Evolutionary conservation across 768 basidiomycete genomes (phyloP), one percentile per base, ranked within the genome.

Genomic region (Cytidiella melzeri): DNA sequence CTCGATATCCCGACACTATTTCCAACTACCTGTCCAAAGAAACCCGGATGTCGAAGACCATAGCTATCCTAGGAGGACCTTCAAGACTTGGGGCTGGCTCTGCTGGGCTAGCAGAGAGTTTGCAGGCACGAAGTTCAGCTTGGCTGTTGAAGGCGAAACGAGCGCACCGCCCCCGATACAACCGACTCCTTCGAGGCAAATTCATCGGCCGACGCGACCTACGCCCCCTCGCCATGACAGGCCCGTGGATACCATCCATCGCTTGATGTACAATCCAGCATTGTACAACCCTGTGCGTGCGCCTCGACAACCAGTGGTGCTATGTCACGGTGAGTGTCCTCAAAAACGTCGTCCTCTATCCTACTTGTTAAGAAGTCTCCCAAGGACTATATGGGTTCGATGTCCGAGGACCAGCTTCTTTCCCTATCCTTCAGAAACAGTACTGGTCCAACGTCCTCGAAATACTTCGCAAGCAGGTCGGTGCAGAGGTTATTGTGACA

Each of bases 381-480:
- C n/a, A n/a, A 90, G 92, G 95, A 18, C 71, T 98, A 1, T 97
- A 99, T 60, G 95, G 95, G 5, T 99, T 96, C 62, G 93, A 95
- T 59, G 85, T 91, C 0, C 80, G 86, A 26, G 92, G 92, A 1
- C 92, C 92, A 0, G 72, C 79, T 0, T 73, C 84, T 10, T 89
- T 92, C 59, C 92, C 93, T 0, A 80, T 82, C 39, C 74, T 94
- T 50, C 81, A 88, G 47, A 77, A 91, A 64, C 92, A 97, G 52
- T 99, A 99, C 62, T 99, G 96, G 96, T 80, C 84, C 0, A 88
- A 91, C 50, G 82, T 97, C 3, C 73, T 97, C 26, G 80, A 75
- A 9, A 79, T 94, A 11, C 74, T 98, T 13, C 77, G 86, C 48
- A 75, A 86, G 46, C 86, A 76, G 54, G 73, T 98, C 11, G 89